phyloP scores from a whole-genome alignment of 2,329 filamentous ascomycete species.

The Cercospora citrullina region DNA sequence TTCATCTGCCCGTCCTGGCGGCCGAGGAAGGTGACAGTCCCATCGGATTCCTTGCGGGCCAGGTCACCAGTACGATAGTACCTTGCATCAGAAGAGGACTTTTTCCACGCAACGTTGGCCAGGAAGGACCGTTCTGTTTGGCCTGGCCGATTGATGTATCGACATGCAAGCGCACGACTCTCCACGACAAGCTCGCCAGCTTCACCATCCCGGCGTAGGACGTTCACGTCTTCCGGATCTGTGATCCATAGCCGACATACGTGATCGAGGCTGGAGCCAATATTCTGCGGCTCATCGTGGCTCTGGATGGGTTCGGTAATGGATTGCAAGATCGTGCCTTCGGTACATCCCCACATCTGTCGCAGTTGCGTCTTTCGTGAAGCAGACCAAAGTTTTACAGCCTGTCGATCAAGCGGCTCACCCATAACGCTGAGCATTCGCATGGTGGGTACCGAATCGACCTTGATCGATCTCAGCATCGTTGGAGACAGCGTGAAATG shows the following conservation, averaged over 20 bases:
- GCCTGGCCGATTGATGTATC: background rate
- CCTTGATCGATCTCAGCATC: background rate
- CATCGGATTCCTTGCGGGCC: background rate
- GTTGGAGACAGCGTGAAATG: background rate
- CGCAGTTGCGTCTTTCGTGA: background rate
- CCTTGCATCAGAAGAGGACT: background rate
- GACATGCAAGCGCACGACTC: background rate
- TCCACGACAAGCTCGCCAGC: background rate
- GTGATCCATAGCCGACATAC: background rate
- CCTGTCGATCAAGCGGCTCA: background rate
- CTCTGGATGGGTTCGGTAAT: background rate
- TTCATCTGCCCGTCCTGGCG: slow-evolving; percentile 76
- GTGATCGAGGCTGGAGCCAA: background rate
- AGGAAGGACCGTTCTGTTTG: background rate
- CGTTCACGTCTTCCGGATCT: background rate
- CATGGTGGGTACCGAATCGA: background rate
- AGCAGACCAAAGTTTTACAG: background rate
- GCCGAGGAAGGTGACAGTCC: slow-evolving; percentile 52
- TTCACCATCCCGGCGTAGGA: background rate
- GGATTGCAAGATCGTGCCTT: background rate
- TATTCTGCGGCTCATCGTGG: background rate
- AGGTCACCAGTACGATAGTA: background rate
- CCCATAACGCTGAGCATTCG: background rate
- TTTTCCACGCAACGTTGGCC: background rate
- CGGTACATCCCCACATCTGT: background rate